Percentiles rank a stretch among this genome's conserved stretches.
Evolutionary conservation across 2,329 filamentous ascomycete genomes (phyloP).

Genomic region (Colletotrichum nymphaeae): DNA sequence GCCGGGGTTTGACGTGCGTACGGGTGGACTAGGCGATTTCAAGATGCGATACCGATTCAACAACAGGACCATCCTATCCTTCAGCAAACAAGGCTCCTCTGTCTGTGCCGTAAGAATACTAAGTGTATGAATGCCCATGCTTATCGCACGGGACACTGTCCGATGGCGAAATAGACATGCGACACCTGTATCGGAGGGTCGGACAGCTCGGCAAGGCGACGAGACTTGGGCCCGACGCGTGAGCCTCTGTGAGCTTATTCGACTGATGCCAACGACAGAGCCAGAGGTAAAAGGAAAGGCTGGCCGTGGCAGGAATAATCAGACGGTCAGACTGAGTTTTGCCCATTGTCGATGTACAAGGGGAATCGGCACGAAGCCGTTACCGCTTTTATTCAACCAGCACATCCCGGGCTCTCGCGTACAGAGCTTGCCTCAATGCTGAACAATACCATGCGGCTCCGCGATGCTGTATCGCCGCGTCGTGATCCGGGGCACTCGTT

Average conservation of each 20-base stretch:
- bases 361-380: slow-evolving; percentile 20
- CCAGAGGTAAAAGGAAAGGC: background rate
- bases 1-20: slow-evolving; percentile 16
- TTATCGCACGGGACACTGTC: slow-evolving; percentile 12
- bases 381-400: slow-evolving; percentile 11
- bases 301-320: background rate
- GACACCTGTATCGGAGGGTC: slow-evolving; percentile 33
- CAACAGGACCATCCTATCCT: background rate
- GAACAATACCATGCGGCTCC: background rate
- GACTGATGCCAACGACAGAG: slow-evolving; percentile 10
- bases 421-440: background rate
- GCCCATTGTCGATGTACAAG: background rate
- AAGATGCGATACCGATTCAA: slow-evolving; percentile 15
- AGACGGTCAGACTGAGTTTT: slow-evolving; percentile 25
- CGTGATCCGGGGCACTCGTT: background rate
- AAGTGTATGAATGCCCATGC: background rate
- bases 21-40: background rate
- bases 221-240: slow-evolving; percentile 20
- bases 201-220: slow-evolving; percentile 29
- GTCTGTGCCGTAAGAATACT: slow-evolving; percentile 16
- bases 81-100: slow-evolving; percentile 4
- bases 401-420: slow-evolving; percentile 12
- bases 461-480: background rate
- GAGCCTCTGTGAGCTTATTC: slow-evolving; percentile 28
- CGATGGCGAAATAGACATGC: slow-evolving; percentile 33